Evolutionary conservation across 306 rosid genomes (phyloP).

Genomic region (Castanea mollissima): DNA sequence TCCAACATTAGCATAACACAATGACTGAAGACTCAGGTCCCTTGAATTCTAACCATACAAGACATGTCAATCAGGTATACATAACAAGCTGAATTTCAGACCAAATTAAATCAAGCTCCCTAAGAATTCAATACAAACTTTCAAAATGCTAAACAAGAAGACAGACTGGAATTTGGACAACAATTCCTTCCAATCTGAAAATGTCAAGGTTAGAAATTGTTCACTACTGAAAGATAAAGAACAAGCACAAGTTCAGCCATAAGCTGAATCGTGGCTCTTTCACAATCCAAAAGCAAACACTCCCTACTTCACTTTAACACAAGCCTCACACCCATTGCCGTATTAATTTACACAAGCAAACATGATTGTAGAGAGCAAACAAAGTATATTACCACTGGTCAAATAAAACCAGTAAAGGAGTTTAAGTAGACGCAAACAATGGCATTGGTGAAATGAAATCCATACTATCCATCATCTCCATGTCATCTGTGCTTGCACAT

Average conservation of each 20-base stretch:
- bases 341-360: conserved; percentile 51
- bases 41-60: conserved; percentile 25
- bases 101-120: conserved; percentile 19
- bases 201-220: conserved; percentile 34
- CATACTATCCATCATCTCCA: conserved; percentile 44
- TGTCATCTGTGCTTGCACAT: conserved; percentile 32
- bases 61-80: conserved; percentile 14
- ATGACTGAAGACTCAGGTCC: conserved; percentile 13
- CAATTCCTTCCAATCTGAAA: conserved; percentile 32
- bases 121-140: conserved; percentile 35
- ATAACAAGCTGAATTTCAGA: conserved; percentile 14
- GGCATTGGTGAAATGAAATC: conserved; percentile 29
- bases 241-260: conserved; percentile 60
- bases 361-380: conserved; percentile 37
- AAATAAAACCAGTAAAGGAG: conserved; percentile 10
- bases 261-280: conserved; percentile 51
- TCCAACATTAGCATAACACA: background rate
- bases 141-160: conserved; percentile 21
- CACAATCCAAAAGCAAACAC: conserved; percentile 45
- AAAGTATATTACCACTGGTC: conserved; percentile 8
- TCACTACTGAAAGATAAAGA: conserved; percentile 22
- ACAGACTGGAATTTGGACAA: conserved; percentile 18
- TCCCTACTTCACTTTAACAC: conserved; percentile 30
- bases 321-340: conserved; percentile 25
- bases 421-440: conserved; percentile 36